These are phyloP conservation scores for Salicornia ramosissima DNA, from an alignment of 148 eudicot genomes.

Conservation along the genomic window DNA sequence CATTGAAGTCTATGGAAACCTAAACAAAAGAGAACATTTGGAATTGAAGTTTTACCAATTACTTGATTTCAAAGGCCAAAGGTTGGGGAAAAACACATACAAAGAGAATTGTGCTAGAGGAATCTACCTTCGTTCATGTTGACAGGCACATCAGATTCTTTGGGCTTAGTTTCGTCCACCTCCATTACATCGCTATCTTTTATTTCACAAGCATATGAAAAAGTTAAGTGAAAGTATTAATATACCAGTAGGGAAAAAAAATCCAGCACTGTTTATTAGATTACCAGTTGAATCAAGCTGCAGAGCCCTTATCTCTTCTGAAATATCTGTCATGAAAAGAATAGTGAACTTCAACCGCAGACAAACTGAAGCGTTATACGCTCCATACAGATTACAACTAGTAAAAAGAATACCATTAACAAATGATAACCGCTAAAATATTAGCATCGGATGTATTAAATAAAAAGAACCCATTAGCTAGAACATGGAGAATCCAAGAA, in stretches of 20 bases:
- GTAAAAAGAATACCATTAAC: neutral
- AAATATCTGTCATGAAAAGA: conserved; percentile 39
- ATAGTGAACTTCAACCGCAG: neutral
- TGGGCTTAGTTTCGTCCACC: conserved; percentile 35
- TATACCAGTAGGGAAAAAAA: neutral
- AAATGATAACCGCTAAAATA: neutral
- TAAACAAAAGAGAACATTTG: no score
- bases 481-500: neutral
- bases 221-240: neutral
- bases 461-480: neutral
- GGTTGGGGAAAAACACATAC: neutral
- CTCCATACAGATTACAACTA: neutral
- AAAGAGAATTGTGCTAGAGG: neutral
- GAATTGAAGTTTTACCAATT: no score
- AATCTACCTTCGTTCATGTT: conserved; percentile 52
- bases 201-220: conserved; percentile 20
- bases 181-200: conserved; percentile 39
- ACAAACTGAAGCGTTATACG: neutral
- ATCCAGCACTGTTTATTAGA: conserved; percentile 24
- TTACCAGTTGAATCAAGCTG: conserved; percentile 91
- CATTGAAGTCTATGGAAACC: no score
- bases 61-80: no score
- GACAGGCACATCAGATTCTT: conserved; percentile 38
- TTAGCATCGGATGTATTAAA: neutral
- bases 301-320: conserved; percentile 74